Conservation (phyloP, 495 filamentous ascomycete genomes). For the Neurospora sp. region DNA sequence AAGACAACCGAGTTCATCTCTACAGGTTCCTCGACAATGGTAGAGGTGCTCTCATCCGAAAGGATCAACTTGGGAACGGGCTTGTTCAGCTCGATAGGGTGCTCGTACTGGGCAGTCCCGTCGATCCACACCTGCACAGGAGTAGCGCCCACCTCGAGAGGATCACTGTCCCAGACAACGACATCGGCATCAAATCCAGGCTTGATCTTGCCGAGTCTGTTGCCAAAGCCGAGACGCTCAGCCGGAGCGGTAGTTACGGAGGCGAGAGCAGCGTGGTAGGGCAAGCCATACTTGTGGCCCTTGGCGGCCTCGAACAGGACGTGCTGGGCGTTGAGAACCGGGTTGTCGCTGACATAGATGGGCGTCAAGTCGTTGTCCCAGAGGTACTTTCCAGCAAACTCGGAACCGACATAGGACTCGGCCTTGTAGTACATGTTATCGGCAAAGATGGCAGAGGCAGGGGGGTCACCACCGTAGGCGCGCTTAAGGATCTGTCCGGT, state of each 20-base stretch:
- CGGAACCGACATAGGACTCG: constrained; percentile 48
- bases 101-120: constrained; percentile 41
- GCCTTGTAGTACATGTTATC: constrained; percentile 56
- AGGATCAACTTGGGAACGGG: constrained; percentile 16
- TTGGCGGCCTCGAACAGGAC: constrained; percentile 51
- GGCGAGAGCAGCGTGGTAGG: constrained; percentile 49
- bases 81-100: constrained; percentile 32
- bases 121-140: constrained; percentile 58
- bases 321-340: constrained; percentile 41
- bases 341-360: constrained; percentile 41
- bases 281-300: constrained; percentile 48
- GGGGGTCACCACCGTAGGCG: constrained; percentile 34
- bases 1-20: constrained; percentile 32
- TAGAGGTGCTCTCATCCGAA: constrained; percentile 17
- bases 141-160: constrained; percentile 48
- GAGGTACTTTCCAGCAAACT: constrained; percentile 50
- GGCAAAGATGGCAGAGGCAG: constrained; percentile 43
- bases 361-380: constrained; percentile 46
- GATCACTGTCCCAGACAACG: constrained; percentile 58
- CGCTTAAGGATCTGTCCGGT: constrained; percentile 34
- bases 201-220: constrained; percentile 52
- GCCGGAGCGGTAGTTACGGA: constrained; percentile 52
- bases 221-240: constrained; percentile 44
- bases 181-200: constrained; percentile 56
- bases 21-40: constrained; percentile 25